Base-by-base conservation (phyloP, 2,329 filamentous ascomycete genomes). In the Ramularia collo-cygni region DNA sequence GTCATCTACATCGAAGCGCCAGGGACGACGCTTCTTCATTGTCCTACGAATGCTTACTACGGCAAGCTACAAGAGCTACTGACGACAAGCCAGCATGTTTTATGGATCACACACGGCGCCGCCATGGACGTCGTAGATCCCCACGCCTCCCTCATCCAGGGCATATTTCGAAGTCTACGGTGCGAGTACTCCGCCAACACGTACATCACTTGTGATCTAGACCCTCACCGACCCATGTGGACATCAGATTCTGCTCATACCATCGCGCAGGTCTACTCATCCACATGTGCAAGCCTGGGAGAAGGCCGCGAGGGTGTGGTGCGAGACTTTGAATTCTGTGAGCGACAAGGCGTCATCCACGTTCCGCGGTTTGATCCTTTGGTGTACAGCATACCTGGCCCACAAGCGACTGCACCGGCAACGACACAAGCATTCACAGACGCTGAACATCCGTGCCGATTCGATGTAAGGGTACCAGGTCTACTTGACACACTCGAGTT, bases 101-200 rank as follows among this genome's bases (percentile, higher is more conserved):
- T 28, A 13, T 28, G 12, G 7, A n/a, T n/a, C n/a, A n/a, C n/a
- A n/a, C n/a, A n/a, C n/a, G n/a, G n/a, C n/a, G n/a, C n/a, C n/a
- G n/a, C n/a, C n/a, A n/a, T n/a, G n/a, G n/a, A n/a, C n/a, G n/a
- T n/a, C n/a, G n/a, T n/a, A n/a, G n/a, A n/a, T n/a, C n/a, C n/a
- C n/a, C n/a, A n/a, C n/a, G n/a, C n/a, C n/a, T n/a, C n/a, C n/a
- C n/a, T n/a, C n/a, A 28, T 28, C 12, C 27, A 17, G 26, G 38
- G 38, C 15, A 26, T 41, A 3, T 28, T 41, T 2, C 33, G 38
- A n/a, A 29, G 21, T 13, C n/a, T 41, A 10, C 38, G 38, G 4
- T 24, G 34, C 28, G 38, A 28, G 14, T 28, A 28, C 14, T 13
- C 27, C 14, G 14, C 10, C 27, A 28, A 13, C 27, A 28, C 12